Evolutionary conservation across 257 asterid genomes (phyloP).

Genomic region (Nicotiana noctiflora): DNA sequence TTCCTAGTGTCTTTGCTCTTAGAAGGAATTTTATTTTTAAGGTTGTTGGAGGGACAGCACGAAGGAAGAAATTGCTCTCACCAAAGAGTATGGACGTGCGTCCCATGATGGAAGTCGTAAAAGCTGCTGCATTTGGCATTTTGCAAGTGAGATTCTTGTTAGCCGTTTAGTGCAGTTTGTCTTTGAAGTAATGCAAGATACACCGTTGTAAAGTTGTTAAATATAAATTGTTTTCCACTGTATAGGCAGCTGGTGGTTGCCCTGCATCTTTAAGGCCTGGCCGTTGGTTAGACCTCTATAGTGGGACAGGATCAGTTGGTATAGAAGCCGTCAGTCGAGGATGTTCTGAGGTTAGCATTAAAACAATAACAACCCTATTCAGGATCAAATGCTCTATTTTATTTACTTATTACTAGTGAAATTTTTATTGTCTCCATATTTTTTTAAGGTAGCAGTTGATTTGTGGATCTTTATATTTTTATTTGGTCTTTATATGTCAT

Average conservation of each 20-base stretch:
- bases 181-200: not conserved
- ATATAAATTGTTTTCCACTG: not conserved
- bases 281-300: slow-evolving; percentile 94
- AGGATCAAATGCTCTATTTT: not conserved
- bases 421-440: not conserved
- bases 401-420: not conserved
- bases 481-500: not conserved
- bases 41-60: slow-evolving; percentile 94
- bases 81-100: slow-evolving; percentile 96
- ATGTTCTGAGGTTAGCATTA: slow-evolving; percentile 67
- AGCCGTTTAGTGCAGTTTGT: not conserved
- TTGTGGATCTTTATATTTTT: not conserved
- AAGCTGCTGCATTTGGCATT: slow-evolving; percentile 87
- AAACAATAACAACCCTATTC: not conserved
- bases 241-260: slow-evolving; percentile 88
- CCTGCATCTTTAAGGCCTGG: slow-evolving; percentile 86
- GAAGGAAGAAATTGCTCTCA: slow-evolving; percentile 88
- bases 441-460: not conserved
- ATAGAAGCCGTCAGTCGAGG: slow-evolving; percentile 98
- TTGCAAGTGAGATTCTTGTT: slow-evolving; percentile 53
- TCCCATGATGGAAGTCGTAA: slow-evolving; percentile 99
- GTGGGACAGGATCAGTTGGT: slow-evolving; percentile 99
- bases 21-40: slow-evolving; percentile 13
- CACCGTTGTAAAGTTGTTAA: slow-evolving; percentile 4
- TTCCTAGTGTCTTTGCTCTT: not conserved